phyloP scores from a whole-genome alignment of 2,329 filamentous ascomycete species.

The Fusarium sp. region DNA sequence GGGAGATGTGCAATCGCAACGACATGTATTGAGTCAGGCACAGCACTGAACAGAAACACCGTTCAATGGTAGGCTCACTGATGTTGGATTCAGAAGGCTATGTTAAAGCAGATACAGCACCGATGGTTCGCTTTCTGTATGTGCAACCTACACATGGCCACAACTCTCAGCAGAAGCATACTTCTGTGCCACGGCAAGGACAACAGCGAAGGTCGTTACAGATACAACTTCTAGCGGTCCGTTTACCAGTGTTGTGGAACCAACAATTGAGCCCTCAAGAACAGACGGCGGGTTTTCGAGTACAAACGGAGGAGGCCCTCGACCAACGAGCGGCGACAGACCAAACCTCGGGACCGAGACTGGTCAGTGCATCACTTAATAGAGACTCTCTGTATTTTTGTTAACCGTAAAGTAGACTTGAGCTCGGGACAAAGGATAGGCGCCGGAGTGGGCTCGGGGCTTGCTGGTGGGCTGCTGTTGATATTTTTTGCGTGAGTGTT shows the following conservation, averaged over 20 bases:
- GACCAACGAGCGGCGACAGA: neutral
- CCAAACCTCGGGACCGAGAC: conserved; percentile 7
- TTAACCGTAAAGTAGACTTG: conserved; percentile 2
- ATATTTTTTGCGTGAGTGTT: conserved; percentile 22
- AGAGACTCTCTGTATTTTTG: no score
- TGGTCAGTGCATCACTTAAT: conserved; percentile 2
- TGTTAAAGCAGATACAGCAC: neutral
- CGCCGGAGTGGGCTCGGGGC: conserved; percentile 7
- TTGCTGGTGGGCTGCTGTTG: conserved; percentile 12
- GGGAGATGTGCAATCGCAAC: conserved; percentile 5
- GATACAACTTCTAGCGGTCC: neutral
- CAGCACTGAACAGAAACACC: neutral
- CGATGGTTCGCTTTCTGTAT: neutral
- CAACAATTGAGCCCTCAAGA: neutral
- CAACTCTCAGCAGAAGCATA: neutral
- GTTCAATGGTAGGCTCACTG: conserved; percentile 3
- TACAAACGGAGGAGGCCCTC: neutral
- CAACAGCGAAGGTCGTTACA: neutral
- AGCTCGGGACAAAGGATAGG: conserved; percentile 16
- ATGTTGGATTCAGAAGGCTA: neutral
- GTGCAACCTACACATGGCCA: conserved; percentile 25
- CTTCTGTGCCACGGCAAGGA: conserved; percentile 7
- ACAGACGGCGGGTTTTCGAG: neutral
- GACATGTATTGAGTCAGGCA: conserved; percentile 20
- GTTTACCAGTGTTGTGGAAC: neutral